These are phyloP conservation scores for Abrus precatorius DNA, from an alignment of 306 rosid genomes.

Conservation along the genomic window DNA sequence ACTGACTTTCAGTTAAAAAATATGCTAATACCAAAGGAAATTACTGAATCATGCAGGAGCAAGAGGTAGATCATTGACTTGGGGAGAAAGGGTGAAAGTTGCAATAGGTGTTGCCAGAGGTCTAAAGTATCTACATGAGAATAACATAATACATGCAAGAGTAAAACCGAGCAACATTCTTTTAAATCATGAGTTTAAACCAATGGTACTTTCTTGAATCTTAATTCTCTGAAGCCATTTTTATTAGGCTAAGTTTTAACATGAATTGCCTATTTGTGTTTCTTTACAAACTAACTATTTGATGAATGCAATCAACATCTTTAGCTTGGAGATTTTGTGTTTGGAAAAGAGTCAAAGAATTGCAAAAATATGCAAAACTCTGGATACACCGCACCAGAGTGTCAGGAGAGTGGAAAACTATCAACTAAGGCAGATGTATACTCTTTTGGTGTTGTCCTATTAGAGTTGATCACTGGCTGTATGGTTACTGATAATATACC, in stretches of 20 bases:
- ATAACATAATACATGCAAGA: slow-evolving; percentile 76
- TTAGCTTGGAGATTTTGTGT: slow-evolving; percentile 57
- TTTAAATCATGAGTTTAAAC: slow-evolving; percentile 71
- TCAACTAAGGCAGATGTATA: slow-evolving; percentile 54
- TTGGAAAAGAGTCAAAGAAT: slow-evolving; percentile 49
- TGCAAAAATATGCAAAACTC: neutral
- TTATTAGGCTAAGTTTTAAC: slow-evolving; percentile 15
- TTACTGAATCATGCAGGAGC: slow-evolving; percentile 58
- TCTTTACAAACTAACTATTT: slow-evolving; percentile 11
- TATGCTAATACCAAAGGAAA: neutral
- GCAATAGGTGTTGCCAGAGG: slow-evolving; percentile 81
- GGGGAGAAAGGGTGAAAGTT: slow-evolving; percentile 80
- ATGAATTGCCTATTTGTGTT: slow-evolving; percentile 3
- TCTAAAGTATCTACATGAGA: slow-evolving; percentile 70
- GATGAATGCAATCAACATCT: slow-evolving; percentile 10
- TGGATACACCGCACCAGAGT: slow-evolving; percentile 56
- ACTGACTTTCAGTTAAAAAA: neutral
- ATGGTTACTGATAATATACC: slow-evolving; percentile 38
- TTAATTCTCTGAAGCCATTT: slow-evolving; percentile 18
- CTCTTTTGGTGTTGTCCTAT: slow-evolving; percentile 57
- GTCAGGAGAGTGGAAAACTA: slow-evolving; percentile 48
- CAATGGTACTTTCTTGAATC: slow-evolving; percentile 63
- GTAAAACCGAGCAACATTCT: slow-evolving; percentile 85
- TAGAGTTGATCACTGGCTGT: slow-evolving; percentile 56
- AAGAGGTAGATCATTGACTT: slow-evolving; percentile 58